These are phyloP conservation scores for Neofusicoccum parvum DNA, from an alignment of 2,329 filamentous ascomycete genomes.

Conservation along the genomic window DNA sequence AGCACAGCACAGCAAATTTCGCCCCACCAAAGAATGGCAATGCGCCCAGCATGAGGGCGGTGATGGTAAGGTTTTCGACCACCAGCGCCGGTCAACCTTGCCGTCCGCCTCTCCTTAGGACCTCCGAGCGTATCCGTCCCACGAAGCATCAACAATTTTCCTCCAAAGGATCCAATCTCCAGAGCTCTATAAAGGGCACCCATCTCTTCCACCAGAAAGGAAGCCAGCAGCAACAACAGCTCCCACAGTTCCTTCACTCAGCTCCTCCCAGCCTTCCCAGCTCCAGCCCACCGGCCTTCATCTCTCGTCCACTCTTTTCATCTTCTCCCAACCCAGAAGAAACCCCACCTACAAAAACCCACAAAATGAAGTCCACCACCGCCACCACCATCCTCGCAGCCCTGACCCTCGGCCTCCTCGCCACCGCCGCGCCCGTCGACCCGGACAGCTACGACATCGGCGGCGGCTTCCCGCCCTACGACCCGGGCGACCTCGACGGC, in stretches of 20 bases:
- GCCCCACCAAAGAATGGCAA: neutral
- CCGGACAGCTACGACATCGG: neutral
- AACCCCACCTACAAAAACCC: neutral
- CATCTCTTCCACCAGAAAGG: neutral
- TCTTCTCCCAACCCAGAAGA: too few species aligned
- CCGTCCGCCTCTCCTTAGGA: neutral
- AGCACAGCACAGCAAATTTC: neutral
- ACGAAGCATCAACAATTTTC: neutral
- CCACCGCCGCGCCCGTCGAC: neutral
- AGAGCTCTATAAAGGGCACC: neutral
- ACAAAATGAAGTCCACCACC: neutral
- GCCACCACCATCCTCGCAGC: neutral
- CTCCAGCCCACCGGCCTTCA: neutral
- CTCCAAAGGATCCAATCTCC: neutral
- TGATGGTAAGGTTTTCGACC: neutral
- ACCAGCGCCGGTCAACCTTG: neutral
- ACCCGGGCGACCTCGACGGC: neutral
- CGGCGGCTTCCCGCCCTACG: neutral
- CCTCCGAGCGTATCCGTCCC: neutral
- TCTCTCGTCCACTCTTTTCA: too few species aligned
- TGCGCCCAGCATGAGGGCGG: neutral
- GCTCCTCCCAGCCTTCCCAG: neutral
- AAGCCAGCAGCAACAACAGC: constrained; percentile 1
- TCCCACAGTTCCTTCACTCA: neutral
- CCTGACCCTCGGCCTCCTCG: neutral